Conservation (phyloP, 805 yeast species). For the Candida verbasci region DNA sequence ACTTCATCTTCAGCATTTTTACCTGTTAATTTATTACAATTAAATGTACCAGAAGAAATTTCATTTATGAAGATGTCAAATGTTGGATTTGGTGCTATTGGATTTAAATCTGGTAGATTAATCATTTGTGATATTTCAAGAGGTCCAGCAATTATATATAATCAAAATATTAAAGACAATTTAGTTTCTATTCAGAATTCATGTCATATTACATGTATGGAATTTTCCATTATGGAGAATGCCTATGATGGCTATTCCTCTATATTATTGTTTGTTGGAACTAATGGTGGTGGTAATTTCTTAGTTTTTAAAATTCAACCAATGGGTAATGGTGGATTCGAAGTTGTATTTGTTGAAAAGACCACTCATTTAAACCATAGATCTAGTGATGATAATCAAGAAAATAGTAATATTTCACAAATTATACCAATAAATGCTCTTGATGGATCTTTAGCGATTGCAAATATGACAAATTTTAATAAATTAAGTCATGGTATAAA, state of each 20-base stretch:
- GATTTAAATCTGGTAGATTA: constrained; percentile 70
- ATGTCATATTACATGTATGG: constrained; percentile 52
- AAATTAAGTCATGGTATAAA: constrained; percentile 57
- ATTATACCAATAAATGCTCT: constrained; percentile 56
- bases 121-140: constrained; percentile 69
- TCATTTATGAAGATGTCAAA: constrained; percentile 64
- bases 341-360: constrained; percentile 47
- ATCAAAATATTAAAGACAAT: constrained; percentile 23
- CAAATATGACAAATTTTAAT: constrained; percentile 53
- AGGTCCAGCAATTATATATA: constrained; percentile 64
- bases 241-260: constrained; percentile 69
- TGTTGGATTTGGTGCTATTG: constrained; percentile 81
- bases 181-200: constrained; percentile 27
- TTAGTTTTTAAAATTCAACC: constrained; percentile 64
- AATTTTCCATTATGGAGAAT: constrained; percentile 67
- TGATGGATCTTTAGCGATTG: constrained; percentile 62
- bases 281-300: constrained; percentile 66
- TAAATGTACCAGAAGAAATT: constrained; percentile 40
- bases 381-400: constrained; percentile 33
- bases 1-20: constrained; percentile 27
- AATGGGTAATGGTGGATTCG: constrained; percentile 53
- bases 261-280: constrained; percentile 71
- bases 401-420: constrained; percentile 48
- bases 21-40: constrained; percentile 27
- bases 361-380: constrained; percentile 33